A percentile compares a stretch with the other conserved stretches of the same genome.
Conservation (phyloP, 2,329 filamentous ascomycete species). For the Amphichorda felina region DNA sequence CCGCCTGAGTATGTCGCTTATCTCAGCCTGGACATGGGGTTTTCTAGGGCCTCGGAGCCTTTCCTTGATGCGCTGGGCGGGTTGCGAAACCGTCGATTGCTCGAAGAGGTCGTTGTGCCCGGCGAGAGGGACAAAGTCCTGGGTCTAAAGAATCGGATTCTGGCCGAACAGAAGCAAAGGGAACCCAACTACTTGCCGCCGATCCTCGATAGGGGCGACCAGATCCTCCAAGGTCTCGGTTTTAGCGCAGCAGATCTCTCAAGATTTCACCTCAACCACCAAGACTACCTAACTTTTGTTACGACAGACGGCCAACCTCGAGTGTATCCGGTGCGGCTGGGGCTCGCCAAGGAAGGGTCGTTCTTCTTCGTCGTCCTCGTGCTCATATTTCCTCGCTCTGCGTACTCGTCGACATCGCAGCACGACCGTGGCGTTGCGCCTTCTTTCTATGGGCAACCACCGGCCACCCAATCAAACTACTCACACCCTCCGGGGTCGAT, state of each 20-base stretch:
- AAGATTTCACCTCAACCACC: conserved; percentile 37
- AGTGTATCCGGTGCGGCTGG: conserved; percentile 37
- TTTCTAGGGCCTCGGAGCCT: conserved; percentile 41
- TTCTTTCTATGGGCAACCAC: conserved; percentile 19
- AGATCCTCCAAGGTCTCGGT: conserved; percentile 40
- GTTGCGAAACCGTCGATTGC: conserved; percentile 30
- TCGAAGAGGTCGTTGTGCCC: conserved; percentile 40
- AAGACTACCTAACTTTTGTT: conserved; percentile 43
- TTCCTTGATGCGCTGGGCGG: conserved; percentile 45
- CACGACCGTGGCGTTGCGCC: conserved; percentile 26
- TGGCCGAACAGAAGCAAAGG: conserved; percentile 43
- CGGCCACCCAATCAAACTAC: no score
- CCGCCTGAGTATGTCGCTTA: conserved; percentile 43
- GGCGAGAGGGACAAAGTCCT: conserved; percentile 40
- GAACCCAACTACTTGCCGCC: conserved; percentile 54
- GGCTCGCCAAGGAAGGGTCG: conserved; percentile 47
- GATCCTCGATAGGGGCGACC: conserved; percentile 44
- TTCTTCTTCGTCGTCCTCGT: conserved; percentile 50
- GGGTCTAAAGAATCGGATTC: conserved; percentile 37
- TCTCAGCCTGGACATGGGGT: conserved; percentile 44
- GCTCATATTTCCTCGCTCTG: conserved; percentile 23
- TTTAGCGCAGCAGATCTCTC: conserved; percentile 41
- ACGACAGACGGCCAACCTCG: conserved; percentile 38
- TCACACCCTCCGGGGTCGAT: conserved; percentile 31
- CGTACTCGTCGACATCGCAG: conserved; percentile 32